Evolutionary conservation across 345 rosid species (phyloP).

Genomic region (Cochlearia excelsa): DNA sequence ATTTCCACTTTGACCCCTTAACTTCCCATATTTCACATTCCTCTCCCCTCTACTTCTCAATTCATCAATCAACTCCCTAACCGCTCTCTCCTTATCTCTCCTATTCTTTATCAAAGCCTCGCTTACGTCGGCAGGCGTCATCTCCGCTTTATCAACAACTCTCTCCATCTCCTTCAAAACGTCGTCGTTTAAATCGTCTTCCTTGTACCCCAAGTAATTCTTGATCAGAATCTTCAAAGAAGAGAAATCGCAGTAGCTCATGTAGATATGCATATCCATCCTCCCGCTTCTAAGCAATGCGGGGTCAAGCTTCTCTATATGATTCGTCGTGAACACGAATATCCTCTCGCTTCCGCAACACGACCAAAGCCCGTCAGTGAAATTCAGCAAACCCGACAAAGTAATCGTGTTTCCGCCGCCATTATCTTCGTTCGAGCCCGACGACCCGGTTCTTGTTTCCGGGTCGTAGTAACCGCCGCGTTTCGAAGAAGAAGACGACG

Average conservation of each 20-base stretch:
- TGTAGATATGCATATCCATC: slow-evolving; percentile 94
- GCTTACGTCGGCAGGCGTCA: slow-evolving; percentile 94
- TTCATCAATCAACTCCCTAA: slow-evolving; percentile 50
- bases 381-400: slow-evolving; percentile 83
- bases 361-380: slow-evolving; percentile 96
- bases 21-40: slow-evolving; percentile 38
- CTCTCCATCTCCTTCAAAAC: slow-evolving; percentile 44
- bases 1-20: slow-evolving; percentile 31
- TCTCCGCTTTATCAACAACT: slow-evolving; percentile 60
- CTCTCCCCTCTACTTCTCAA: slow-evolving; percentile 49
- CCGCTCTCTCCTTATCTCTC: slow-evolving; percentile 51
- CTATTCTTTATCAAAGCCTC: slow-evolving; percentile 76
- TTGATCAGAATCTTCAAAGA: slow-evolving; percentile 65
- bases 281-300: slow-evolving; percentile 90
- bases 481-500: too few relatives aligned
- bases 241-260: slow-evolving; percentile 71
- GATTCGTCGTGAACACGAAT: slow-evolving; percentile 90
- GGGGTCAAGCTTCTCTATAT: slow-evolving; percentile 84
- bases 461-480: slow-evolving; percentile 40
- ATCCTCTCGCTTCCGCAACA: slow-evolving; percentile 97
- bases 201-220: slow-evolving; percentile 60
- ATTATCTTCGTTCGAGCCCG: slow-evolving; percentile 38
- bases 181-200: slow-evolving; percentile 31
- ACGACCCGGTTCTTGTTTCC: slow-evolving; percentile 45
- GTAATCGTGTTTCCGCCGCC: slow-evolving; percentile 62